Evolutionary conservation across 306 rosid genomes (phyloP).

Genomic region (Vigna nakashimae): DNA sequence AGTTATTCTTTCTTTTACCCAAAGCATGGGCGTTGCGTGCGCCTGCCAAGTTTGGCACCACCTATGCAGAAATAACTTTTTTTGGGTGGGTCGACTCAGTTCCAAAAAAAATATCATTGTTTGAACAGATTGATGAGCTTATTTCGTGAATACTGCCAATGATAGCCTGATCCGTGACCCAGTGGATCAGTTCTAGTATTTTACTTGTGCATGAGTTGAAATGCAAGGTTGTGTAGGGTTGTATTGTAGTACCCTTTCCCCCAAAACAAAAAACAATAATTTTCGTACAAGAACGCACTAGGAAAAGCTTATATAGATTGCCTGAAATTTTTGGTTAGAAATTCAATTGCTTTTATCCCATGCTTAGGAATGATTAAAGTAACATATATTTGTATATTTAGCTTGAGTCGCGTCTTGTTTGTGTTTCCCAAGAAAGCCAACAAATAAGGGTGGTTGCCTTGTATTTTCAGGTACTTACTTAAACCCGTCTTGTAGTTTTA

Average conservation of each 20-base stretch:
- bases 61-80: not conserved
- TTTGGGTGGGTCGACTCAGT: not conserved
- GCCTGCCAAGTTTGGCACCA: conserved; percentile 21
- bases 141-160: not conserved
- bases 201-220: not conserved
- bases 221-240: not conserved
- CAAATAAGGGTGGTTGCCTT: too few species aligned
- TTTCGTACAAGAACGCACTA: not conserved
- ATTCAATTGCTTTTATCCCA: too few species aligned
- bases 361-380: too few species aligned
- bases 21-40: conserved; percentile 3
- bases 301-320: not conserved
- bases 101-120: not conserved
- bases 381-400: too few species aligned
- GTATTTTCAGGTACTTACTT: too few species aligned
- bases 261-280: not conserved
- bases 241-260: not conserved
- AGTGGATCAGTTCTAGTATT: not conserved
- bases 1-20: conserved; percentile 1
- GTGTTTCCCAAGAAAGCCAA: too few species aligned
- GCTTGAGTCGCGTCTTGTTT: too few species aligned
- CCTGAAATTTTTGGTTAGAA: not conserved
- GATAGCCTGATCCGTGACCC: not conserved
- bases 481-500: too few species aligned
- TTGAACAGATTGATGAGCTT: not conserved